A percentile compares a stretch with the other conserved stretches of the same genome.
These are phyloP conservation scores for Puccinia coronata DNA, from an alignment of 1,284 basidiomycete genomes.

Conservation along the genomic window DNA sequence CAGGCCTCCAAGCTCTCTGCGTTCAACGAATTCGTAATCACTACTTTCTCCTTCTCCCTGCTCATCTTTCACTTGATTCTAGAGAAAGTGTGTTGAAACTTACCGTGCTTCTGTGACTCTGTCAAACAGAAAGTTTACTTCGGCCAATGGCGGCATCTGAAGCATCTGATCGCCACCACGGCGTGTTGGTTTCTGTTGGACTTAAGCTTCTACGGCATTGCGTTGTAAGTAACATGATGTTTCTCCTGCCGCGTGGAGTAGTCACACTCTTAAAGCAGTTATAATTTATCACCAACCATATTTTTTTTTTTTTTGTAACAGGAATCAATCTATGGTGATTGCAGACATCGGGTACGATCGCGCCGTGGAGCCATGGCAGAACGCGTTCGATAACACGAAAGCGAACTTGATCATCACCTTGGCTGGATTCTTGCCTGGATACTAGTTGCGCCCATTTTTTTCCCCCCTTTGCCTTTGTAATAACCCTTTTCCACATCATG, in stretches of 20 bases:
- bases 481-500: no score
- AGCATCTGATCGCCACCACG: constrained; percentile 68
- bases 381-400: constrained; percentile 44
- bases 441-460: constrained; percentile 52
- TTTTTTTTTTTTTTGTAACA: neutral
- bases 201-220: constrained; percentile 62
- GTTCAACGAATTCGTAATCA: constrained; percentile 2
- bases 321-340: constrained; percentile 63
- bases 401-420: constrained; percentile 51
- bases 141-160: constrained; percentile 67
- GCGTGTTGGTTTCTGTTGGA: constrained; percentile 74
- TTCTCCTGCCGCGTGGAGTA: constrained; percentile 52
- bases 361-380: constrained; percentile 39
- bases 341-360: constrained; percentile 61
- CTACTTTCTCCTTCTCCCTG: neutral
- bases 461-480: no score
- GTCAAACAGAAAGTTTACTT: constrained; percentile 69
- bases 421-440: constrained; percentile 57
- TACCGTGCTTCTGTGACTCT: constrained; percentile 34
- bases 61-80: neutral
- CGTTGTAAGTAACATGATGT: constrained; percentile 51
- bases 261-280: constrained; percentile 55
- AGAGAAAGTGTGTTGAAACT: no score
- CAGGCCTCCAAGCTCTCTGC: neutral
- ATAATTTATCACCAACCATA: neutral